Evolutionary conservation across 208 protist species (phyloP).

Genomic region (Kentomonas sorsogonicus): DNA sequence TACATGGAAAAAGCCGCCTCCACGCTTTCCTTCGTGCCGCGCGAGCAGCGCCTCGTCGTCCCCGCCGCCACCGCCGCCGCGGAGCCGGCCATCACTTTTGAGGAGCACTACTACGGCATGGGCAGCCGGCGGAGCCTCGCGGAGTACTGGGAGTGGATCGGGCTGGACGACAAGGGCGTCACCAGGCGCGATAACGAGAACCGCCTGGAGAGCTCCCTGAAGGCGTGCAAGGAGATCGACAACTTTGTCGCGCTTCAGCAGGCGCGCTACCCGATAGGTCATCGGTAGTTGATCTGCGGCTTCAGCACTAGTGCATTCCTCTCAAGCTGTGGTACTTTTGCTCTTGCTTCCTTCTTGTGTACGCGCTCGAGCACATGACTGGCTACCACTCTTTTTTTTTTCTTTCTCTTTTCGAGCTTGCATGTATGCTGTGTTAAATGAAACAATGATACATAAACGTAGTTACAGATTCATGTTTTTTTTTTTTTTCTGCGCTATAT

Average conservation of each 20-base stretch:
- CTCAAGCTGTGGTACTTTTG: neutral
- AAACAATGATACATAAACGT: neutral
- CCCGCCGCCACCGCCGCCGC: slow-evolving; percentile 24
- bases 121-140: slow-evolving; percentile 38
- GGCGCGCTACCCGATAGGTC: no score
- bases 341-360: neutral
- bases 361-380: no score
- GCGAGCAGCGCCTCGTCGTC: slow-evolving; percentile 34
- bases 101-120: slow-evolving; percentile 48
- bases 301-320: no score
- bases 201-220: slow-evolving; percentile 46
- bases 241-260: no score
- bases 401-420: neutral
- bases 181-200: slow-evolving; percentile 49
- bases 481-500: slow-evolving; percentile 10
- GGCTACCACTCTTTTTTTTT: slow-evolving; percentile 5
- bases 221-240: slow-evolving; percentile 29
- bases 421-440: neutral
- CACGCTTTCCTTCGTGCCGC: slow-evolving; percentile 18
- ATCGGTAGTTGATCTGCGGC: no score
- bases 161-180: slow-evolving; percentile 61
- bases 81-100: slow-evolving; percentile 21
- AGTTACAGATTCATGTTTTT: neutral
- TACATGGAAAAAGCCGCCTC: neutral
- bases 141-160: slow-evolving; percentile 58